Evolutionary conservation across 768 basidiomycete species (phyloP), one percentile per base, ranked within the genome.

Genomic region (Auriculariales sp.): DNA sequence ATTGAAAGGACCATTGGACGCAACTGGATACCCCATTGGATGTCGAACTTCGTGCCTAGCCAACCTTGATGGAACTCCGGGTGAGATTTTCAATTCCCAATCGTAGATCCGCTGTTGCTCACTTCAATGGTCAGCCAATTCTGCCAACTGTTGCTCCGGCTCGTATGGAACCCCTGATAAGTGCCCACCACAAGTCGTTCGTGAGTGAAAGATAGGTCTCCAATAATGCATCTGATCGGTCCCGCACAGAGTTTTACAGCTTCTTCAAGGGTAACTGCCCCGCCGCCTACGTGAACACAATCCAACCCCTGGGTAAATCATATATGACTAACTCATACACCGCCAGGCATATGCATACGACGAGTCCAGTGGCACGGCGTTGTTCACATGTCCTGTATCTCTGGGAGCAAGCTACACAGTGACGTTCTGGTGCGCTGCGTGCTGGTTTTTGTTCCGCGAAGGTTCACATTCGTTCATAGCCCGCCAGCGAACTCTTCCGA

Each of bases 131-230:
- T 19, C 19, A 76, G 77, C 54, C 29, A 72, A 83, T 63, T 79
- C 78, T 22, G 61, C 69, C 3, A 79, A 81, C 57, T 83, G 81
- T 61, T 84, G 81, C 66, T 72, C 72, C 14, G 82, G 82, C 9
- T 61, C 59, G 34, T 66, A 72, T 62, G 63, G 61, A 59, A 78
- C 74, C 3, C 61, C 77, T 1, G 61, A 57, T 9, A 80, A 78
- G 0, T 83, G 81, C 59, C 79, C 78, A 12, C 54, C 66, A 11
- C 73, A 73, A 3, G 66, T 66, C 19, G 67, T 70, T 7, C 53
- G 39, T 44, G 19, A 12, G 39, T 44, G 31, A 32, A 15, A 32
- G 7, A 7, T 36, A 17, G 15, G n/a, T 36, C n/a, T 5, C 22
- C 22, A 5, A 12, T 19, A n/a, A 12, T 36, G 5, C 6, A 5